phyloP scores from a whole-genome alignment of 1,284 basidiomycete species.

The Phaffia rhodozyma region DNA sequence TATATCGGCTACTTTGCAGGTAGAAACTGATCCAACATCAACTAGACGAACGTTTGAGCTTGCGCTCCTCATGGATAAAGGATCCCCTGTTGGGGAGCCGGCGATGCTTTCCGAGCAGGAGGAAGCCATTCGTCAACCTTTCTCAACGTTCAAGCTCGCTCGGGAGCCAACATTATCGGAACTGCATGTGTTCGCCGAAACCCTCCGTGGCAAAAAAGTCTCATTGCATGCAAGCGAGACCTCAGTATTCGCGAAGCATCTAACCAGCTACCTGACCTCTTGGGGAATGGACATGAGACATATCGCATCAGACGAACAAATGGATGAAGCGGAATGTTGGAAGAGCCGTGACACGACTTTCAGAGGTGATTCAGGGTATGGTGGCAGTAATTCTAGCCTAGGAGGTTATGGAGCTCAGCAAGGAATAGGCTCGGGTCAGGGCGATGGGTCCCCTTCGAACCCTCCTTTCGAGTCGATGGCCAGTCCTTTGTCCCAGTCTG shows the following conservation, averaged over 20 bases:
- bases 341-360: slow-evolving; percentile 23
- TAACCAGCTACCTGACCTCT: slow-evolving; percentile 79
- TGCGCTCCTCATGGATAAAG: slow-evolving; percentile 32
- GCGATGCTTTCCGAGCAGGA: slow-evolving; percentile 37
- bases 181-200: slow-evolving; percentile 62
- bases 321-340: slow-evolving; percentile 21
- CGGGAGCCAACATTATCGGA: slow-evolving; percentile 65
- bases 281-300: slow-evolving; percentile 89
- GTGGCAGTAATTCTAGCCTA: slow-evolving; percentile 17
- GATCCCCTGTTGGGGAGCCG: slow-evolving; percentile 31
- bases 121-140: slow-evolving; percentile 40
- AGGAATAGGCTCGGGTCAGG: neutral
- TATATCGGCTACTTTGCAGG: slow-evolving; percentile 49
- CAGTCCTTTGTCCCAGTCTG: slow-evolving; percentile 10
- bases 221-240: slow-evolving; percentile 66
- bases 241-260: slow-evolving; percentile 74
- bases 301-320: slow-evolving; percentile 44
- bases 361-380: slow-evolving; percentile 19
- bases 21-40: slow-evolving; percentile 27
- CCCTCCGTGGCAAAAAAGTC: slow-evolving; percentile 65
- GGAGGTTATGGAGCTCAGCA: neutral
- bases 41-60: slow-evolving; percentile 33
- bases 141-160: slow-evolving; percentile 41
- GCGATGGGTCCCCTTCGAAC: too few relatives aligned
- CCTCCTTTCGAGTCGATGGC: too few relatives aligned